Conservation (phyloP, 352 stramenopile genomes). For the Blastocystis sp. region DNA sequence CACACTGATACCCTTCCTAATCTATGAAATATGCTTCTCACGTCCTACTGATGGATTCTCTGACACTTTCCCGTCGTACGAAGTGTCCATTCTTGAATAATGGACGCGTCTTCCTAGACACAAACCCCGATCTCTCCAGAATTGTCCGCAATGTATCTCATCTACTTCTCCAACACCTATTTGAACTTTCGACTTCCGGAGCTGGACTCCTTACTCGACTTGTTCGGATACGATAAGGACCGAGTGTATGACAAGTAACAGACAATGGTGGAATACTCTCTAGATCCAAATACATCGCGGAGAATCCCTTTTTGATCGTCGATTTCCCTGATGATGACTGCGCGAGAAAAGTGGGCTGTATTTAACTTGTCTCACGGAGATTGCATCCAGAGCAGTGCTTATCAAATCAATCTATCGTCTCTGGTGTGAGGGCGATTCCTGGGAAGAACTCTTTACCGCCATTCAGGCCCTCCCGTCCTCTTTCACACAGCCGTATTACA, state of each 20-base stretch:
- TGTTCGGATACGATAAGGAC: conserved; percentile 63
- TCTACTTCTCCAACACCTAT: conserved; percentile 53
- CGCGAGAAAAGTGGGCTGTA: conserved; percentile 63
- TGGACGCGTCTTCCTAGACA: not conserved
- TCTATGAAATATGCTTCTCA: not conserved
- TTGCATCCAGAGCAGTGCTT: conserved; percentile 23
- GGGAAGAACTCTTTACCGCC: not conserved
- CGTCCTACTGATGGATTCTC: not conserved
- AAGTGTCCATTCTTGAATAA: conserved; percentile 15
- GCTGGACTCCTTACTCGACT: conserved; percentile 68
- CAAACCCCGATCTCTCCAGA: not conserved
- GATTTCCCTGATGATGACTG: conserved; percentile 65
- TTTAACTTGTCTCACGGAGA: not conserved
- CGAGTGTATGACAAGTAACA: conserved; percentile 60
- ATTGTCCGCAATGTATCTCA: conserved; percentile 36
- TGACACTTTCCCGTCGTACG: conserved; percentile 2
- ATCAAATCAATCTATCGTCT: conserved; percentile 47
- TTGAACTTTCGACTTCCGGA: conserved; percentile 70
- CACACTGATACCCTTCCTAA: not conserved
- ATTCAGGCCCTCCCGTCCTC: not conserved
- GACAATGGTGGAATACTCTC: not conserved
- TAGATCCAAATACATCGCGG: not conserved
- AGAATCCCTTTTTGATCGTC: conserved; percentile 65
- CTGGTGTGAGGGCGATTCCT: conserved; percentile 28
- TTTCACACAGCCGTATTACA: conserved; percentile 35